phyloP scores from a whole-genome alignment of 2,329 filamentous ascomycete species.

The Epichloe festucae region DNA sequence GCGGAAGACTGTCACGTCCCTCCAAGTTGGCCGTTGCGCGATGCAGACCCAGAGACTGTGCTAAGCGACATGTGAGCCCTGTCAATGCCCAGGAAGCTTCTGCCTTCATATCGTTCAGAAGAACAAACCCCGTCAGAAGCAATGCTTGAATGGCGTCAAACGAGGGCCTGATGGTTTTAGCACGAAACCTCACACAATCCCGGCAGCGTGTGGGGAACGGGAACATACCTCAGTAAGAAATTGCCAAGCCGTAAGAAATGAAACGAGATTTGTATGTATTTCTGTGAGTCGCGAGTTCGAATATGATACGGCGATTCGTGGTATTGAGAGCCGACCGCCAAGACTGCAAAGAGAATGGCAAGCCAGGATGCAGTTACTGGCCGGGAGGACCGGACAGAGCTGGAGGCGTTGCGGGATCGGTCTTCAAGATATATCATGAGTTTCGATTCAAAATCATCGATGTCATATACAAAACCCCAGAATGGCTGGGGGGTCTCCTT shows the following conservation, averaged over 20 bases:
- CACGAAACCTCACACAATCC: slow-evolving; percentile 3
- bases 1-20: slow-evolving; percentile 28
- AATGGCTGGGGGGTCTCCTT: slow-evolving; percentile 55
- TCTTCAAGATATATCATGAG: slow-evolving; percentile 55
- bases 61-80: slow-evolving; percentile 50
- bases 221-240: slow-evolving; percentile 34
- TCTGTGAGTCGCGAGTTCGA: slow-evolving; percentile 44
- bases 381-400: slow-evolving; percentile 30
- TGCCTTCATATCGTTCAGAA: slow-evolving; percentile 57
- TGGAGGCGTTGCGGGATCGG: slow-evolving; percentile 41
- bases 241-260: slow-evolving; percentile 52
- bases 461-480: slow-evolving; percentile 54
- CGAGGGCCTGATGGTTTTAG: slow-evolving; percentile 34
- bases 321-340: slow-evolving; percentile 54
- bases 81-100: slow-evolving; percentile 55
- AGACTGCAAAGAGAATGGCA: slow-evolving; percentile 50
- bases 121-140: slow-evolving; percentile 47
- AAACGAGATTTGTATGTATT: slow-evolving; percentile 50
- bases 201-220: slow-evolving; percentile 22
- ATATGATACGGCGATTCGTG: slow-evolving; percentile 51
- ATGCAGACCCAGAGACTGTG: slow-evolving; percentile 51
- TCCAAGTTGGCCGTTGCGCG: slow-evolving; percentile 29
- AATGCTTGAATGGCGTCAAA: slow-evolving; percentile 54
- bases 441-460: slow-evolving; percentile 51
- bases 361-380: slow-evolving; percentile 52